Evolutionary conservation across 164 flowering plant genomes (phyloP), one percentile per base, ranked within the genome.

Genomic region (Berberis thunbergii): DNA sequence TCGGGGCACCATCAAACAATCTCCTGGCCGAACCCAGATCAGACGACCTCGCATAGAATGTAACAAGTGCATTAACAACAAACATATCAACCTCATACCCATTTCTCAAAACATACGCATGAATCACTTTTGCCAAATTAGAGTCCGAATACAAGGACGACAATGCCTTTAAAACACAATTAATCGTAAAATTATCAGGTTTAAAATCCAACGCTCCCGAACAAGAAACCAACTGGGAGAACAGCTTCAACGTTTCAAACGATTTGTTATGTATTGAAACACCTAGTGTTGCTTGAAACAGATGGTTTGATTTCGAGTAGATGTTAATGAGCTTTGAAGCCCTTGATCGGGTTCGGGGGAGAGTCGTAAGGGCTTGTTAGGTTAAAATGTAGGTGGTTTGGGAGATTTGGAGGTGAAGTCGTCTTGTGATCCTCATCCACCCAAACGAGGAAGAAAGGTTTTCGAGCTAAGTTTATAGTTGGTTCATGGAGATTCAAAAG

Each of bases 101-200:
- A 64, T 70, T 62, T 68, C 85, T 74, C 12, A 80, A 48, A 49
- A 76, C 82, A 70, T 64, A 92, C 13, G 77, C 69, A 61, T 89
- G 95, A 54, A 84, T 61, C 77, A 77, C 83, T 67, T 73, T 77
- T 26, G 71, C 84, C 60, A 72, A 68, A 0, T 43, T 57, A 2
- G 52, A 49, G 6, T 68, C 76, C 2, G 52, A 58, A 72, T 46
- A 59, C 70, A 76, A 54, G 49, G 68, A 61, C 4, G 89, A 79
- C 63, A 83, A 50, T 1, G 90, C 80, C 76, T 93, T 93, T 58
- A 92, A 65, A 50, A 84, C 80, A 48, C 77, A 80, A 7, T 86
- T 78, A 12, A 87, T 50, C 0, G 87, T 80, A 60, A 72, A 81
- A 59, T 65, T 65, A 58, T 83, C 78, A 7, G 83, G 77, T 43